A percentile compares a stretch with the other conserved stretches of the same genome.
Conservation (phyloP, 768 basidiomycete genomes). For the Pleurotus platypus region DNA sequence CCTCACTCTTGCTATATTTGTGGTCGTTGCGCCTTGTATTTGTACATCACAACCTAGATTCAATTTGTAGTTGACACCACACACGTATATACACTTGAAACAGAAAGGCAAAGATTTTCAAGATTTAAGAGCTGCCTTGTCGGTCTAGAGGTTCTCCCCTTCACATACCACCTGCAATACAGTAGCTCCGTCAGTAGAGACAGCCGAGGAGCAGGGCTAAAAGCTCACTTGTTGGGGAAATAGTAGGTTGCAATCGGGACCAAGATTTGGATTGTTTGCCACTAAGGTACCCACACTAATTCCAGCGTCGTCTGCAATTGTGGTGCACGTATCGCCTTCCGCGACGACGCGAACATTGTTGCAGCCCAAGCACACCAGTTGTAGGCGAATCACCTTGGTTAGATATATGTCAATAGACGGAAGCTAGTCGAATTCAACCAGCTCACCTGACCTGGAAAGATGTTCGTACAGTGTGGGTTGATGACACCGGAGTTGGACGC, state of each 20-base stretch:
- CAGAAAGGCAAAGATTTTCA: background rate
- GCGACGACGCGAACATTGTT: slow-evolving; percentile 40
- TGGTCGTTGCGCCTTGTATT: too few relatives aligned
- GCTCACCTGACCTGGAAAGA: slow-evolving; percentile 43
- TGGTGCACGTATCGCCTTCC: slow-evolving; percentile 45
- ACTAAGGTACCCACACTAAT: slow-evolving; percentile 44
- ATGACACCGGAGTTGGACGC: slow-evolving; percentile 44
- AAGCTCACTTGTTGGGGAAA: slow-evolving; percentile 53
- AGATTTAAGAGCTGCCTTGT: background rate
- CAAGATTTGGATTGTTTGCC: slow-evolving; percentile 65
- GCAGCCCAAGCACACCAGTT: slow-evolving; percentile 53
- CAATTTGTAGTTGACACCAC: too few relatives aligned
- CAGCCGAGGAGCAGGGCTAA: too few relatives aligned
- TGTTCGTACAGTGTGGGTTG: slow-evolving; percentile 52
- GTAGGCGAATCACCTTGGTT: slow-evolving; percentile 50
- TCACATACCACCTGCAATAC: background rate
- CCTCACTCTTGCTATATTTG: too few relatives aligned
- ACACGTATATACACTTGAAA: background rate
- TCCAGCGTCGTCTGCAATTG: slow-evolving; percentile 34
- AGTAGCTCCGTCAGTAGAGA: too few relatives aligned
- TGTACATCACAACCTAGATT: too few relatives aligned
- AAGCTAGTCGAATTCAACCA: background rate
- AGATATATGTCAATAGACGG: background rate
- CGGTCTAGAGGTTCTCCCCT: background rate
- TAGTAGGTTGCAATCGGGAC: slow-evolving; percentile 48